phyloP scores from a whole-genome alignment of 2,329 filamentous ascomycete species.

The Calonectria honghensis region DNA sequence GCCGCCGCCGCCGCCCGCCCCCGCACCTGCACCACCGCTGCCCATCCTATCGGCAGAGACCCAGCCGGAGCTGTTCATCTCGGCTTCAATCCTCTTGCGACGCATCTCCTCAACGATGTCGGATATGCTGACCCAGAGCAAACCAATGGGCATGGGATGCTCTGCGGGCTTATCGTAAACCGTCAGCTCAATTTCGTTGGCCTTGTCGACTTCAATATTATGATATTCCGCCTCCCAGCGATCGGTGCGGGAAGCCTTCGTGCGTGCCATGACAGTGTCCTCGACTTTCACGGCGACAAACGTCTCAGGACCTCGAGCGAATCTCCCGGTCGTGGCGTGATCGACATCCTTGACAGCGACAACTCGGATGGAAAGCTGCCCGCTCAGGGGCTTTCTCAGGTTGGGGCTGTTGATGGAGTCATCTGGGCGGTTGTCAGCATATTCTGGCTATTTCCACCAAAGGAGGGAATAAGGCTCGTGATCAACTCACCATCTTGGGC shows the following conservation, averaged over 20 bases:
- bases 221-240: constrained; percentile 94
- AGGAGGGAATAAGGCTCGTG: background rate
- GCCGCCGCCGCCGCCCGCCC: constrained; percentile 57
- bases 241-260: constrained; percentile 88
- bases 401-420: constrained; percentile 98
- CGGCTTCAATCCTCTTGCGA: constrained; percentile 96
- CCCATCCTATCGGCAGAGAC: constrained; percentile 98
- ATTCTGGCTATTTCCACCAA: background rate
- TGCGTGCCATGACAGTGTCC: constrained; percentile 92
- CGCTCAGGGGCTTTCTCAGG: constrained; percentile 95
- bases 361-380: constrained; percentile 90
- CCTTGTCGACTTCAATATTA: constrained; percentile 96
- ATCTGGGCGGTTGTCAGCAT: constrained; percentile 72
- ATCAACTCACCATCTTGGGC: constrained; percentile 82
- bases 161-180: constrained; percentile 97
- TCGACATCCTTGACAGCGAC: constrained; percentile 95
- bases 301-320: constrained; percentile 93
- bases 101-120: constrained; percentile 99
- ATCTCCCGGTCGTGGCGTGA: constrained; percentile 88
- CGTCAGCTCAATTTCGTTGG: constrained; percentile 97
- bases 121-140: constrained; percentile 97
- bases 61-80: constrained; percentile 96
- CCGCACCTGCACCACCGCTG: constrained; percentile 61
- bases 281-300: constrained; percentile 98
- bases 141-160: constrained; percentile 91